phyloP scores from a whole-genome alignment of 805 yeast genomes.

The Nakazawaea laoshanensis region DNA sequence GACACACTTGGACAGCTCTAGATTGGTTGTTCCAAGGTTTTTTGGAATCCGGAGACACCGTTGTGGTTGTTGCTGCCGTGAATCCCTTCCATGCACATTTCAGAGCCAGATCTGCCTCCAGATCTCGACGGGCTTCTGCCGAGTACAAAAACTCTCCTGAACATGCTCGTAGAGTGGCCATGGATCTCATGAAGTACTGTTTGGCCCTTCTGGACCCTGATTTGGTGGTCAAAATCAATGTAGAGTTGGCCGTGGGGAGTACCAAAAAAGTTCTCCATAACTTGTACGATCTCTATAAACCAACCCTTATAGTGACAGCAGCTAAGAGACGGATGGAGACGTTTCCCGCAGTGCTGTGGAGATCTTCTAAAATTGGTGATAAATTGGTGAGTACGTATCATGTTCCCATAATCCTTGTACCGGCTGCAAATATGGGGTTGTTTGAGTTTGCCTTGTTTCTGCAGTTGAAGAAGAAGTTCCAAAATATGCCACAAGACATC shows the following conservation, averaged over 20 bases:
- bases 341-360: constrained; percentile 43
- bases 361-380: constrained; percentile 54
- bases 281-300: constrained; percentile 52
- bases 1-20: constrained; percentile 76
- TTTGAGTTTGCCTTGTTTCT: constrained; percentile 39
- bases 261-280: constrained; percentile 50
- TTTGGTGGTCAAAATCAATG: constrained; percentile 39
- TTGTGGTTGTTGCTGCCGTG: constrained; percentile 53
- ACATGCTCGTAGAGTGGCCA: constrained; percentile 33
- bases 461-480: constrained; percentile 18
- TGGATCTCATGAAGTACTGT: constrained; percentile 44
- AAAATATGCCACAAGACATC: not conserved
- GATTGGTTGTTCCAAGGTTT: constrained; percentile 58
- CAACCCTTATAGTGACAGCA: constrained; percentile 48
- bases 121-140: constrained; percentile 9
- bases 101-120: constrained; percentile 14
- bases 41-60: constrained; percentile 56
- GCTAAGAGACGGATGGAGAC: constrained; percentile 25
- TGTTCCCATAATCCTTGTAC: constrained; percentile 60
- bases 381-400: constrained; percentile 56
- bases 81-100: constrained; percentile 19
- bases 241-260: constrained; percentile 54
- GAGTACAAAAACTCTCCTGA: constrained; percentile 31
- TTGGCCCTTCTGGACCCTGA: constrained; percentile 36
- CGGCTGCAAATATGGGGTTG: constrained; percentile 47